Conservation (phyloP, 2,329 filamentous ascomycete genomes). For the Annulohypoxylon truncatum region DNA sequence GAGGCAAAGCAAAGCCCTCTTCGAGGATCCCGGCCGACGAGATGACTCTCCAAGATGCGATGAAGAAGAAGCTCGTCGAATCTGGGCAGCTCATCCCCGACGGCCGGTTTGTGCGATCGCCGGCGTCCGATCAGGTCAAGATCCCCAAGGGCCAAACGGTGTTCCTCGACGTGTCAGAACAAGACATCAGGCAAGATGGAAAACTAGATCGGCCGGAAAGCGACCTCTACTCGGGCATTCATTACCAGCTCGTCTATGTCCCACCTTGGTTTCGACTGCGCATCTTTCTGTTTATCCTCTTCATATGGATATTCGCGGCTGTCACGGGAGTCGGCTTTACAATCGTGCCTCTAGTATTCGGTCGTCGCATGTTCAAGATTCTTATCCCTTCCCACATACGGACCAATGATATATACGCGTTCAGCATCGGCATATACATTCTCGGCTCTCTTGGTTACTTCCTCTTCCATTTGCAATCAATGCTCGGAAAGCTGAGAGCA, state of each 20-base stretch:
- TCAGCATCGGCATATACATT: conserved; percentile 88
- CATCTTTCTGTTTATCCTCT: conserved; percentile 85
- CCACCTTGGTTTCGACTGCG: conserved; percentile 86
- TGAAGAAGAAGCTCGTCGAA: conserved; percentile 60
- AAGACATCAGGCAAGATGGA: conserved; percentile 74
- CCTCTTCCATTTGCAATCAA: conserved; percentile 61
- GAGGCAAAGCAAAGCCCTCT: conserved; percentile 59
- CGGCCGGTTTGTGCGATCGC: conserved; percentile 89
- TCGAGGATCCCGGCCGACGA: conserved; percentile 52
- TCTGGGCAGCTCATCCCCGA: conserved; percentile 70
- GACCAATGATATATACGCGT: conserved; percentile 96
- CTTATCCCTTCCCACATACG: conserved; percentile 77
- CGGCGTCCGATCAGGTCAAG: conserved; percentile 93
- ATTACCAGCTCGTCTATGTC: conserved; percentile 80
- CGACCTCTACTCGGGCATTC: conserved; percentile 66
- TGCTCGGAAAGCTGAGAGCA: conserved; percentile 50
- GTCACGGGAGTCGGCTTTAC: conserved; percentile 86
- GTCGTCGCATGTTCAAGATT: conserved; percentile 79
- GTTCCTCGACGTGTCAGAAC: conserved; percentile 79
- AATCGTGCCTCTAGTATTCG: conserved; percentile 86
- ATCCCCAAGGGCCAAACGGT: conserved; percentile 86
- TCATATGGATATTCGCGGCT: conserved; percentile 94
- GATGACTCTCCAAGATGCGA: conserved; percentile 52
- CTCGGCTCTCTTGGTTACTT: conserved; percentile 76
- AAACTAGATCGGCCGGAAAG: conserved; percentile 65